Percentiles rank a stretch among this genome's conserved stretches.
phyloP scores from a whole-genome alignment of 2,329 filamentous ascomycete genomes.

The Aspergillus pseudoglaucus region DNA sequence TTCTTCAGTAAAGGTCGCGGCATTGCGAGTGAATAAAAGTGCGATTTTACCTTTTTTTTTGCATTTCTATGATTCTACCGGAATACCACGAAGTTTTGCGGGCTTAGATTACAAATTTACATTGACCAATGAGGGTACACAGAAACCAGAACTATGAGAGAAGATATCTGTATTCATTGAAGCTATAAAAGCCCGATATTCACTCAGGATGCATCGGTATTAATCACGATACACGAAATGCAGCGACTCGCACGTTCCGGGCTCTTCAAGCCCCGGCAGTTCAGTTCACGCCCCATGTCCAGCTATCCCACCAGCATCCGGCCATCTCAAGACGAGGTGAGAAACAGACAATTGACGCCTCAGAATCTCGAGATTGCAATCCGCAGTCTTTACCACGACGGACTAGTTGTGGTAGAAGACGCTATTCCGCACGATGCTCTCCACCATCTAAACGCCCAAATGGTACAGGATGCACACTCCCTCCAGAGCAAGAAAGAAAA shows the following conservation, averaged over 20 bases:
- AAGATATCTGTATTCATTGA: too few relatives aligned
- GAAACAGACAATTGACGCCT: conserved; percentile 33
- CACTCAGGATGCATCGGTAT: background rate
- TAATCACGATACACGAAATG: background rate
- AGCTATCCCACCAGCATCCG: conserved; percentile 25
- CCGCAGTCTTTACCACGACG: conserved; percentile 46
- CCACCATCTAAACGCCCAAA: conserved; percentile 51
- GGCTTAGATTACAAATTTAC: background rate
- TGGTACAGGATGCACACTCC: conserved; percentile 51
- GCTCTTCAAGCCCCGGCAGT: background rate
- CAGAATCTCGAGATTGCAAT: conserved; percentile 53
- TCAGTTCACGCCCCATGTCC: background rate
- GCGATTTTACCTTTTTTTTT: background rate
- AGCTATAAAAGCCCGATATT: background rate
- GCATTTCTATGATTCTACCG: background rate
- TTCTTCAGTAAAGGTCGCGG: background rate
- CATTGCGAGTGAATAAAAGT: background rate
- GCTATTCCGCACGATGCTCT: conserved; percentile 47
- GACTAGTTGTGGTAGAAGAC: conserved; percentile 52
- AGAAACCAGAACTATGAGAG: too few relatives aligned
- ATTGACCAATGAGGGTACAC: background rate
- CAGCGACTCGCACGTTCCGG: background rate
- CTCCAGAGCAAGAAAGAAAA: conserved; percentile 49
- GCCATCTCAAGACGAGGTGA: conserved; percentile 39
- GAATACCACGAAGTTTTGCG: background rate